Conservation (phyloP, 192 early-diverging fungal species). For the Endogone sp. region DNA sequence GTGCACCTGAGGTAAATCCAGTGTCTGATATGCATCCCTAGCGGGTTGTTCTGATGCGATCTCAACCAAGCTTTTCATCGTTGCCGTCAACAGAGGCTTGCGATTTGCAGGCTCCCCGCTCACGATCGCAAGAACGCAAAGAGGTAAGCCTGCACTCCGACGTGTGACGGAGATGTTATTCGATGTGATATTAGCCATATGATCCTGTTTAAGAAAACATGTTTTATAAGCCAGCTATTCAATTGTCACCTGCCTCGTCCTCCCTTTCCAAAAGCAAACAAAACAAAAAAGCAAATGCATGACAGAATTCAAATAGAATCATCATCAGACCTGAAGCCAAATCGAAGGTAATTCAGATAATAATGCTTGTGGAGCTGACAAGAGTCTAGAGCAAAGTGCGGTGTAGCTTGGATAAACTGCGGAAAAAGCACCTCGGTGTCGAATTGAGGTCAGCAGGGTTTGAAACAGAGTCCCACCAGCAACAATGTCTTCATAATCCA, state of each 20-base stretch:
- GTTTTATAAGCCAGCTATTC: no score
- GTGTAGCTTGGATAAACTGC: slow-evolving; percentile 81
- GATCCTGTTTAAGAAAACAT: slow-evolving; percentile 36
- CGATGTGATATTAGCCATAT: slow-evolving; percentile 64
- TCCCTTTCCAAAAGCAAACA: no score
- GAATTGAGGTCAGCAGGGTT: slow-evolving; percentile 61
- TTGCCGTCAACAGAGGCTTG: slow-evolving; percentile 55
- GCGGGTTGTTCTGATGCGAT: slow-evolving; percentile 44
- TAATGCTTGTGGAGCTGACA: slow-evolving; percentile 45
- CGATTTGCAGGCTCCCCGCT: slow-evolving; percentile 59
- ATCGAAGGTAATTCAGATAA: slow-evolving; percentile 52
- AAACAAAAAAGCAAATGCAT: background rate
- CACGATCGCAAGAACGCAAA: slow-evolving; percentile 82
- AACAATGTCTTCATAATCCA: slow-evolving; percentile 8
- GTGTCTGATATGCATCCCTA: slow-evolving; percentile 52
- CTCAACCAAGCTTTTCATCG: slow-evolving; percentile 66
- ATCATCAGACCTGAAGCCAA: slow-evolving; percentile 77
- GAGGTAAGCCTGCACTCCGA: slow-evolving; percentile 85
- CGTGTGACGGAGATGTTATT: slow-evolving; percentile 85
- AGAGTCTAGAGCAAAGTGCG: slow-evolving; percentile 61
- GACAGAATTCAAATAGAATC: no score
- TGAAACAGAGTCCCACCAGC: slow-evolving; percentile 52
- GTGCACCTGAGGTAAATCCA: slow-evolving; percentile 91
- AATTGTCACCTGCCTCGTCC: no score
- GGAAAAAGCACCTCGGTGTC: slow-evolving; percentile 91